Conservation (phyloP, 805 yeast species). For the Candida quercuum region DNA sequence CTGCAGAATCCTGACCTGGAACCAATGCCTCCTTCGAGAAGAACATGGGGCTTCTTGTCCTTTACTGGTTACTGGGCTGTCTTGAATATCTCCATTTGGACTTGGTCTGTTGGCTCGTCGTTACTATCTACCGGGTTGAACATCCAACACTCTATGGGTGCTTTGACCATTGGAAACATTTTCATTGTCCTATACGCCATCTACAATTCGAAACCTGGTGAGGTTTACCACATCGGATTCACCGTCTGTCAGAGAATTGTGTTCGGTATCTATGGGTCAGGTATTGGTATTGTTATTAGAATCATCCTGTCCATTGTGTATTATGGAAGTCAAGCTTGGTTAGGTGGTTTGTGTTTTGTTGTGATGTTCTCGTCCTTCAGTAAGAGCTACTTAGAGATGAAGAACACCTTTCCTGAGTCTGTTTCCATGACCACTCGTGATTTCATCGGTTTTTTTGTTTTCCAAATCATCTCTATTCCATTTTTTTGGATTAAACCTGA, state of each 20-base stretch:
- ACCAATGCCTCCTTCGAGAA: slow-evolving; percentile 33
- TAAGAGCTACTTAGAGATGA: slow-evolving; percentile 29
- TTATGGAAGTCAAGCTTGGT: slow-evolving; percentile 38
- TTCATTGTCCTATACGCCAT: slow-evolving; percentile 31
- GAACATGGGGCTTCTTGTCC: slow-evolving; percentile 33
- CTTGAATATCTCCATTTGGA: slow-evolving; percentile 30
- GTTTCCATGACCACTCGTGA: slow-evolving; percentile 37
- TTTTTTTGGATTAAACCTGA: slow-evolving; percentile 40
- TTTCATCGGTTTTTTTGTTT: slow-evolving; percentile 38
- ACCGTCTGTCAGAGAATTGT: slow-evolving; percentile 40
- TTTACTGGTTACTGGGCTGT: slow-evolving; percentile 32
- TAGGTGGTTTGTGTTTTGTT: slow-evolving; percentile 36
- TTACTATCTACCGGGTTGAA: slow-evolving; percentile 32
- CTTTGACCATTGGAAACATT: slow-evolving; percentile 32
- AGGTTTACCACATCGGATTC: slow-evolving; percentile 36
- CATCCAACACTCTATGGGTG: slow-evolving; percentile 37
- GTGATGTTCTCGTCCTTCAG: slow-evolving; percentile 33
- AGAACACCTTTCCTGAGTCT: slow-evolving; percentile 31
- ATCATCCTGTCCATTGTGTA: slow-evolving; percentile 35
- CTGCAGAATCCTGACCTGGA: slow-evolving; percentile 32
- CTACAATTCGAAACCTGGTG: slow-evolving; percentile 35
- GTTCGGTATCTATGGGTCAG: slow-evolving; percentile 42
- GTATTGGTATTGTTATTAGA: slow-evolving; percentile 35
- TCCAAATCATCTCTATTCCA: slow-evolving; percentile 38
- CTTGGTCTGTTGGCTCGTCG: slow-evolving; percentile 35